Conservation (phyloP, 73 alveolate genomes). For the Uronychia setigera region DNA sequence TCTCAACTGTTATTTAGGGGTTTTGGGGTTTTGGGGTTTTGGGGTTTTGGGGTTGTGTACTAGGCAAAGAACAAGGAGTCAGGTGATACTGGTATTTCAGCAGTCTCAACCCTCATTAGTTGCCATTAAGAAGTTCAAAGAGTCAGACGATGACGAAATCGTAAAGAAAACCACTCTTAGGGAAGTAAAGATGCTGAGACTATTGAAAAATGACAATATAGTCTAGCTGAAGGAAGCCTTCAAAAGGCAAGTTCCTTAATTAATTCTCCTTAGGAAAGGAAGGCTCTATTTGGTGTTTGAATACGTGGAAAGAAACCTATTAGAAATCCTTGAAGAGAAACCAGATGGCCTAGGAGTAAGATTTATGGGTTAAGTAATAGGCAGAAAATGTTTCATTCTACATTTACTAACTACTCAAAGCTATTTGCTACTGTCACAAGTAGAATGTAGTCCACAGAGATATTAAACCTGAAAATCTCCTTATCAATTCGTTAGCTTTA, state of each 20-base stretch:
- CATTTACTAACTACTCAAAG: constrained; percentile 64
- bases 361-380: not conserved
- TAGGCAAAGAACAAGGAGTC: constrained; percentile 80
- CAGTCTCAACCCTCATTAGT: constrained; percentile 66
- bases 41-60: constrained; percentile 88
- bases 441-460: constrained; percentile 80
- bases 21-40: constrained; percentile 78
- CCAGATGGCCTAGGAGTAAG: constrained; percentile 82
- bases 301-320: constrained; percentile 93
- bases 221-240: constrained; percentile 95
- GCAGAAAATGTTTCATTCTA: constrained; percentile 49
- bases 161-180: constrained; percentile 91
- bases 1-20: too few species aligned
- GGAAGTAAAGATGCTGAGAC: constrained; percentile 90
- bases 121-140: constrained; percentile 96
- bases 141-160: constrained; percentile 93
- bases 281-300: constrained; percentile 95
- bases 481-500: constrained; percentile 33
- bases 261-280: constrained; percentile 71
- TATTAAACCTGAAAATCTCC: constrained; percentile 83
- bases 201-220: constrained; percentile 89
- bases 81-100: constrained; percentile 71
- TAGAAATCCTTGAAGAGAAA: constrained; percentile 93
- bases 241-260: constrained; percentile 53
- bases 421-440: constrained; percentile 65